Evolutionary conservation across 177 flowering plant genomes (phyloP), one percentile per base, ranked within the genome.

Genomic region (Vitis hybrid): DNA sequence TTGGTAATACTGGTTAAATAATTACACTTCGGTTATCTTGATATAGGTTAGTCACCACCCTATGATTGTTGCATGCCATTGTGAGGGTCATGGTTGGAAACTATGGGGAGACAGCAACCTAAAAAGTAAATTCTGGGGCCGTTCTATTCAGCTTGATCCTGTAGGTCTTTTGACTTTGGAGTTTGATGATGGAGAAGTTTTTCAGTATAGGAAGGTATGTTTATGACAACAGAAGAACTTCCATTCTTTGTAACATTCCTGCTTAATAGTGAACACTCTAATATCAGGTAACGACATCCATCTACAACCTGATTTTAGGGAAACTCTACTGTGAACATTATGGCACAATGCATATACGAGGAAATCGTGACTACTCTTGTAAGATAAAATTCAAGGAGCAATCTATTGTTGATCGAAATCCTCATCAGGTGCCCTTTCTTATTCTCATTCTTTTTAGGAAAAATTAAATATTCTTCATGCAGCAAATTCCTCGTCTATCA

Each of bases 171-270:
- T 81, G 69, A 81, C 82, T 53, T 18, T 83, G 29, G 82, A 79
- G 51, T 83, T 83, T 73, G 84, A 79, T 61, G 86, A 83, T 69
- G 84, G 84, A 59, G 86, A 83, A 73, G 72, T 83, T 63, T 83
- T 80, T 56, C 78, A 76, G 45, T 83, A 84, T 84, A 81, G 84
- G 49, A 83, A 83, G 82, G 86, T 83, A 72, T 50, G 55, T 19
- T 31, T 49, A 3, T 68, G 11, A 19, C 5, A 16, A 50, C 55
- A 58, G 13, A 39, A 13, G 31, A 13, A 48, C 29, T 58, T 53
- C 7, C 22, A 49, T n/a, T 13, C 29, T 76, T 55, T 33, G 15
- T n/a, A 16, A 70, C 57, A 33, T 50, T 56, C 61, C 29, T 63
- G 11, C 56, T 71, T 49, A 67, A 39, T 3, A 51, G 19, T 11